These are phyloP conservation scores for Crithidia fasciculata DNA, from an alignment of 208 protist genomes.

Conservation along the genomic window DNA sequence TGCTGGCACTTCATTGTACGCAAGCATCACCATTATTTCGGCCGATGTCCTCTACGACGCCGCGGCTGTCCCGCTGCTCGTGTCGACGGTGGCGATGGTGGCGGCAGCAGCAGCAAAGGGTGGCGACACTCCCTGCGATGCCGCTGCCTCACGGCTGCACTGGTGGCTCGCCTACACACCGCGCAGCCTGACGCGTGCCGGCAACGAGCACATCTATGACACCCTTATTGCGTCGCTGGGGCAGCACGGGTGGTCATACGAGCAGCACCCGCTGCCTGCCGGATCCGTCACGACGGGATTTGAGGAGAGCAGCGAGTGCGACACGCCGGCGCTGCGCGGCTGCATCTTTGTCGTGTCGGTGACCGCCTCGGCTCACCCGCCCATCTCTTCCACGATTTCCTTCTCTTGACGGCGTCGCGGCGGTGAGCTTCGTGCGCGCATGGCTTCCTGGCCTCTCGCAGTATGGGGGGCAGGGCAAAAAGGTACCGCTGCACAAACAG, in stretches of 20 bases:
- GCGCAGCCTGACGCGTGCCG: constrained; percentile 36
- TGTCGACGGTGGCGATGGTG: constrained; percentile 27
- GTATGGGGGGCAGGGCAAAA: background rate
- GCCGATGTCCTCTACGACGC: constrained; percentile 47
- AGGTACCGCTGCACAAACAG: too few species aligned
- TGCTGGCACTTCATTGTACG: background rate
- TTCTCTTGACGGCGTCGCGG: background rate
- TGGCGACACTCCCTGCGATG: too few species aligned
- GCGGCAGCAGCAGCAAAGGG: background rate
- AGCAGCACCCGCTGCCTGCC: constrained; percentile 6
- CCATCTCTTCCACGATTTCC: background rate
- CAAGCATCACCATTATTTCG: constrained; percentile 25
- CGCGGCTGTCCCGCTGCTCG: constrained; percentile 35
- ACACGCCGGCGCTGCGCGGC: constrained; percentile 23
- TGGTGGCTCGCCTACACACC: constrained; percentile 57
- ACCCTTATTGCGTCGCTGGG: constrained; percentile 14
- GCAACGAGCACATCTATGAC: constrained; percentile 36
- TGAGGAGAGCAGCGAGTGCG: constrained; percentile 6
- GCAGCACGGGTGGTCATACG: constrained; percentile 11
- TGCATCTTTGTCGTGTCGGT: constrained; percentile 29
- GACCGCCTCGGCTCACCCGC: too few species aligned
- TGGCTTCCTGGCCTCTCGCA: background rate
- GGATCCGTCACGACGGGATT: constrained; percentile 24
- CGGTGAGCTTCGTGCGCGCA: background rate
- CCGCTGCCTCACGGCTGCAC: background rate